A percentile compares a stretch with the other conserved stretches of the same genome.
phyloP scores from a whole-genome alignment of 2,329 filamentous ascomycete genomes.

The Ilyonectria robusta region DNA sequence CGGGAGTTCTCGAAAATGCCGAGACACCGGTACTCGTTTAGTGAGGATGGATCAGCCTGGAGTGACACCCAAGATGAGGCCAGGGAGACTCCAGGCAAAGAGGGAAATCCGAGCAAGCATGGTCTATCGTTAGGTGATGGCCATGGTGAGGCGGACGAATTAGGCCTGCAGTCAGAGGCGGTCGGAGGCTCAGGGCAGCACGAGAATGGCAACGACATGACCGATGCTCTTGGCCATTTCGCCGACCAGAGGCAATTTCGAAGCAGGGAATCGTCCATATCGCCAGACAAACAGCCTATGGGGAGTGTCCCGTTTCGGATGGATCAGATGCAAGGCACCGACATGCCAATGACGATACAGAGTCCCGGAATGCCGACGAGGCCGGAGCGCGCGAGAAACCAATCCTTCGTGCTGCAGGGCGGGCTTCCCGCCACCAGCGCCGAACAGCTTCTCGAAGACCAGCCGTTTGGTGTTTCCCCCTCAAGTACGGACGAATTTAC shows the following conservation, averaged over 20 bases:
- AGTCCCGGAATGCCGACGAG: slow-evolving; percentile 38
- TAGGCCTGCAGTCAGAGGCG: slow-evolving; percentile 14
- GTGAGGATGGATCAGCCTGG: slow-evolving; percentile 47
- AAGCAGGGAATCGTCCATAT: slow-evolving; percentile 43
- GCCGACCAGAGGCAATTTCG: slow-evolving; percentile 37
- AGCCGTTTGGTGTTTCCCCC: slow-evolving; percentile 46
- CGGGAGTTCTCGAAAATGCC: slow-evolving; percentile 43
- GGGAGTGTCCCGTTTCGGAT: slow-evolving; percentile 36
- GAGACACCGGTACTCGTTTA: slow-evolving; percentile 44
- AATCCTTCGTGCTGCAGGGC: slow-evolving; percentile 43
- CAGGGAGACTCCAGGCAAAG: slow-evolving; percentile 39
- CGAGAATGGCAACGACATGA: slow-evolving; percentile 33
- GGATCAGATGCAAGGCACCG: slow-evolving; percentile 37
- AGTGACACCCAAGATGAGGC: slow-evolving; percentile 48
- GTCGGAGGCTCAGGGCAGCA: slow-evolving; percentile 30
- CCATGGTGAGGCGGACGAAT: slow-evolving; percentile 18
- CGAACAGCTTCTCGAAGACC: slow-evolving; percentile 45
- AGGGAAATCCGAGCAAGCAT: slow-evolving; percentile 19
- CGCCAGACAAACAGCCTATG: slow-evolving; percentile 40
- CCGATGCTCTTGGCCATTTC: slow-evolving; percentile 32
- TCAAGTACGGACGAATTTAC: slow-evolving; percentile 49
- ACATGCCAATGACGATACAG: slow-evolving; percentile 42
- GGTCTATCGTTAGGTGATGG: slow-evolving; percentile 31
- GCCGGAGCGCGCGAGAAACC: slow-evolving; percentile 39
- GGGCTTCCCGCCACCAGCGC: slow-evolving; percentile 36